These are phyloP conservation scores for Oenanthe javanica DNA, from an alignment of 140 eudicot species.

Conservation along the genomic window DNA sequence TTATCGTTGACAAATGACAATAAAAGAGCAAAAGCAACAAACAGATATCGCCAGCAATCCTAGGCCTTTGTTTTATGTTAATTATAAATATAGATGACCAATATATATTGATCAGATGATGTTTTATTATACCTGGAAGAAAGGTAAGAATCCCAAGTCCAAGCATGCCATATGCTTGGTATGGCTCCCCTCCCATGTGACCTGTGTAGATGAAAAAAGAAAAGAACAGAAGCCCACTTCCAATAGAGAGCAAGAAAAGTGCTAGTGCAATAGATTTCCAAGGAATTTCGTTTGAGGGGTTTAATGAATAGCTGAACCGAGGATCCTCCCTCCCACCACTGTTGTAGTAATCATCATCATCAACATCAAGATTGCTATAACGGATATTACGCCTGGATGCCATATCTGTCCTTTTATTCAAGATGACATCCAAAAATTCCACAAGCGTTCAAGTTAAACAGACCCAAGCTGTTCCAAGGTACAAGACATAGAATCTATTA, in stretches of 20 bases:
- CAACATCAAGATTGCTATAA: constrained; percentile 32
- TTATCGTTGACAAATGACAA: constrained; percentile 5
- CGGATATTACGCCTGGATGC: constrained; percentile 36
- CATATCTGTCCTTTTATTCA: constrained; percentile 14
- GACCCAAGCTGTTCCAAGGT: constrained; percentile 1
- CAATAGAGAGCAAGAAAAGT: constrained; percentile 65
- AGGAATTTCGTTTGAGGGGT: constrained; percentile 58
- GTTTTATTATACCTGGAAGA: constrained; percentile 54
- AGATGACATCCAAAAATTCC: neutral
- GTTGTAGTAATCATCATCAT: constrained; percentile 33
- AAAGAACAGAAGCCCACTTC: constrained; percentile 59
- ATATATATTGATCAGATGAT: neutral
- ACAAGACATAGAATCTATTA: neutral
- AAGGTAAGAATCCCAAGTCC: constrained; percentile 87
- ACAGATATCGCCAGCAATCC: neutral
- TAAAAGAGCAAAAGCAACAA: neutral
- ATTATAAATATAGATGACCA: neutral
- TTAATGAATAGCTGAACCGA: constrained; percentile 70
- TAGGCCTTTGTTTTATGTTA: neutral
- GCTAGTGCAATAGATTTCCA: constrained; percentile 92
- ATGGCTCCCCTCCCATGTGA: constrained; percentile 92
- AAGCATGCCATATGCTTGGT: constrained; percentile 87
- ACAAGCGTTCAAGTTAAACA: neutral
- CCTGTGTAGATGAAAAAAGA: constrained; percentile 73
- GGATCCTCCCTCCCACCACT: constrained; percentile 49